Percentiles rank a stretch among this genome's conserved stretches.
Conservation (phyloP, 805 yeast species). For the Kazachstania viticola region DNA sequence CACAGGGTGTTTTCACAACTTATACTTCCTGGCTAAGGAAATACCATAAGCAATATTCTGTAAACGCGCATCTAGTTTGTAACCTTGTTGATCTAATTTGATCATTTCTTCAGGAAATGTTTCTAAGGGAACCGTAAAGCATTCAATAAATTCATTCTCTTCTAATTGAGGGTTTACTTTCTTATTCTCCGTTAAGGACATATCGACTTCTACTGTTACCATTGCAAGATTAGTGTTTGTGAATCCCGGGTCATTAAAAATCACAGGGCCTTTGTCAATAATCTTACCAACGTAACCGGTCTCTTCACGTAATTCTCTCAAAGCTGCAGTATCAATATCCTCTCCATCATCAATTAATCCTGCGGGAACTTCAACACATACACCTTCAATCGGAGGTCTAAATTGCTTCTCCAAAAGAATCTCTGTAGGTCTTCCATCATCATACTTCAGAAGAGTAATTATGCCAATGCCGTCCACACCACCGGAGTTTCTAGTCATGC, state of each 20-base stretch:
- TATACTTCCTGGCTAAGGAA: conserved; percentile 36
- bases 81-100: conserved; percentile 50
- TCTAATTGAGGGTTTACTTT: conserved; percentile 69
- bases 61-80: conserved; percentile 74
- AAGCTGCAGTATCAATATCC: conserved; percentile 64
- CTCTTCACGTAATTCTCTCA: conserved; percentile 81
- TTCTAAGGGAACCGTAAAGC: conserved; percentile 60
- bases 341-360: conserved; percentile 86
- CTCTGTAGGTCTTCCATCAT: conserved; percentile 37
- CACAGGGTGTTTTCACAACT: conserved; percentile 5
- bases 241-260: conserved; percentile 76
- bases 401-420: conserved; percentile 75
- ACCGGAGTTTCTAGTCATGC: conserved; percentile 52
- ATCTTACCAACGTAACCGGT: conserved; percentile 81
- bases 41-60: conserved; percentile 81
- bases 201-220: conserved; percentile 69
- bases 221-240: conserved; percentile 79
- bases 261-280: conserved; percentile 32
- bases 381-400: conserved; percentile 84
- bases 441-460: conserved; percentile 50
- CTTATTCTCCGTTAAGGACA: conserved; percentile 49
- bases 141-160: conserved; percentile 86
- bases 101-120: conserved; percentile 44
- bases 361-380: conserved; percentile 90
- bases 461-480: conserved; percentile 87